Evolutionary conservation across 2,329 filamentous ascomycete genomes (phyloP).

Genomic region (Davidsoniella eucalypti): DNA sequence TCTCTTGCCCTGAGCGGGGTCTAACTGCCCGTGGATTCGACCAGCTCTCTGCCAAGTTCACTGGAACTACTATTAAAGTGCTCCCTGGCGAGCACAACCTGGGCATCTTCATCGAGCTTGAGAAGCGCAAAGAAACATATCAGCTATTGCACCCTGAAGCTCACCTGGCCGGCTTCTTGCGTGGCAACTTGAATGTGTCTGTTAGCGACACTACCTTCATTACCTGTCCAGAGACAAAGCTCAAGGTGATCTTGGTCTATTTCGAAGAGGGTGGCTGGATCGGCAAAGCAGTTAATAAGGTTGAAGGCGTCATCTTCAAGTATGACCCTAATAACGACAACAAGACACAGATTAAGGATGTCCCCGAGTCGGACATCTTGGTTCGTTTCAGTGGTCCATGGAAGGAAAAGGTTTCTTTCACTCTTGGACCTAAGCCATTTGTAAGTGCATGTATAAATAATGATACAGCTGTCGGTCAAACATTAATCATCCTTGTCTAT

Average conservation of each 20-base stretch:
- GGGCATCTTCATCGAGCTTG: conserved; percentile 83
- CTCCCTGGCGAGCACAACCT: conserved; percentile 84
- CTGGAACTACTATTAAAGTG: conserved; percentile 84
- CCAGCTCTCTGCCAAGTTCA: conserved; percentile 95
- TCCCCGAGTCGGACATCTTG: conserved; percentile 69
- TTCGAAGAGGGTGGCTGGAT: conserved; percentile 80
- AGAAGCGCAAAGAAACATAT: conserved; percentile 76
- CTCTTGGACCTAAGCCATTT: conserved; percentile 40
- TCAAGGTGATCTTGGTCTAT: conserved; percentile 88
- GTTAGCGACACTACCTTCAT: conserved; percentile 83
- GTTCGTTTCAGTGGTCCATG: conserved; percentile 72
- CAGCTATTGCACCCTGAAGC: conserved; percentile 91
- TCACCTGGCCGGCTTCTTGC: conserved; percentile 71
- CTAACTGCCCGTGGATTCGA: conserved; percentile 81
- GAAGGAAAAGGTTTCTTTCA: conserved; percentile 54
- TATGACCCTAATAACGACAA: conserved; percentile 79
- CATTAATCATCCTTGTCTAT: not conserved
- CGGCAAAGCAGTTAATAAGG: conserved; percentile 75
- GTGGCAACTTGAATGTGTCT: conserved; percentile 75
- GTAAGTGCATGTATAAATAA: conserved; percentile 29
- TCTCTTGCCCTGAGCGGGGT: conserved; percentile 82
- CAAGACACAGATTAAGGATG: conserved; percentile 65
- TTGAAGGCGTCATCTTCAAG: conserved; percentile 78
- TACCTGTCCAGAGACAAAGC: conserved; percentile 73
- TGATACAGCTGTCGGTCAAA: not conserved